Evolutionary conservation across 495 filamentous ascomycete genomes (phyloP).

Genomic region (Pyrenula massariospora): DNA sequence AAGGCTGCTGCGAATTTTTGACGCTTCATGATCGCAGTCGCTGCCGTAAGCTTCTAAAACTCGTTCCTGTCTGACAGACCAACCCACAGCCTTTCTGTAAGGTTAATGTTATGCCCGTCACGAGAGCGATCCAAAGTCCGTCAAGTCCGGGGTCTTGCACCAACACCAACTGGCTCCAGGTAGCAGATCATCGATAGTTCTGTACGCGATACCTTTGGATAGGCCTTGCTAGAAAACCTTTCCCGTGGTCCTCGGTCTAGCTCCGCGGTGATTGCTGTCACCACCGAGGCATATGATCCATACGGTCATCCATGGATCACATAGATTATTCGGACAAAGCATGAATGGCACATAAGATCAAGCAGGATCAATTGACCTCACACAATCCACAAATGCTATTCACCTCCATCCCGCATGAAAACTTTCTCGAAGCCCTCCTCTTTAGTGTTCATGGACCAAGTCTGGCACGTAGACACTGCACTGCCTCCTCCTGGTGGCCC

Average conservation of each 20-base stretch:
- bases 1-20: no score
- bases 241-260: not conserved
- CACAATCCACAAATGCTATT: not conserved
- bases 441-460: not conserved
- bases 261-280: not conserved
- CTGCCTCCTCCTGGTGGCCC: not conserved
- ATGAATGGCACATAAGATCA: no score
- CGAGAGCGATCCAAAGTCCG: not conserved
- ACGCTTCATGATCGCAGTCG: no score
- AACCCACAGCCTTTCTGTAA: not conserved
- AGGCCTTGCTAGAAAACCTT: not conserved
- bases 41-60: not conserved
- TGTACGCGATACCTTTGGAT: not conserved
- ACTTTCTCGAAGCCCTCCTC: not conserved
- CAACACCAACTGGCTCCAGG: not conserved
- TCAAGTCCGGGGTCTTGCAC: not conserved
- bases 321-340: no score
- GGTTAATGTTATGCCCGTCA: not conserved
- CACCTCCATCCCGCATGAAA: not conserved
- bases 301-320: no score
- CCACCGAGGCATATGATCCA: no score
- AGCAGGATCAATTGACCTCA: no score
- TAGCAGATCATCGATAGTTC: not conserved
- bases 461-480: not conserved
- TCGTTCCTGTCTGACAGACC: not conserved